Conservation (phyloP, 2,329 filamentous ascomycete genomes). For the Aspergillus fumigatus region DNA sequence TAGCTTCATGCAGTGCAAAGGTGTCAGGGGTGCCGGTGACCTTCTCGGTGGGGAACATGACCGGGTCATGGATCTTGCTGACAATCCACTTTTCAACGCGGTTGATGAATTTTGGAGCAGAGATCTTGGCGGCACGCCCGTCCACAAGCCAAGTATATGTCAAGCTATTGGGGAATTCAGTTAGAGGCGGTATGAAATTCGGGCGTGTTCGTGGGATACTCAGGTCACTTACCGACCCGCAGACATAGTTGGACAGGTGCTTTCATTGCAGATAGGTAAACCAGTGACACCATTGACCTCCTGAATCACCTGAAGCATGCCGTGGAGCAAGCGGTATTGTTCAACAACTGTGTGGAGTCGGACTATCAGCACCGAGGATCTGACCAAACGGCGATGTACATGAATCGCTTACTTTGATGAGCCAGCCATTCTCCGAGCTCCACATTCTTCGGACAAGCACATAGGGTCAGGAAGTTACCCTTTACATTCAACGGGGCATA, state of each 20-base stretch:
- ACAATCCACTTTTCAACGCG: slow-evolving; percentile 97
- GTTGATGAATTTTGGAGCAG: slow-evolving; percentile 88
- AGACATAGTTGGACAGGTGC: slow-evolving; percentile 85
- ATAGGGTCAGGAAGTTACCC: slow-evolving; percentile 95
- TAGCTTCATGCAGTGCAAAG: slow-evolving; percentile 51
- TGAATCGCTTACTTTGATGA: slow-evolving; percentile 68
- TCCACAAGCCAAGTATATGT: slow-evolving; percentile 96
- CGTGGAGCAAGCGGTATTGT: slow-evolving; percentile 83
- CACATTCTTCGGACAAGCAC: slow-evolving; percentile 86
- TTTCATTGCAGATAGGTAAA: slow-evolving; percentile 74
- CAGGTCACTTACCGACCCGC: slow-evolving; percentile 71
- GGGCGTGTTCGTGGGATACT: background rate
- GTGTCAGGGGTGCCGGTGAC: slow-evolving; percentile 56
- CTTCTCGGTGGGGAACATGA: slow-evolving; percentile 85
- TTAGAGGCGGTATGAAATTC: slow-evolving; percentile 10
- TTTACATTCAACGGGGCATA: slow-evolving; percentile 82
- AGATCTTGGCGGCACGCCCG: slow-evolving; percentile 82
- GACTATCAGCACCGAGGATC: slow-evolving; percentile 7
- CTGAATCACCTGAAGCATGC: slow-evolving; percentile 83
- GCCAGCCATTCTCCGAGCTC: slow-evolving; percentile 95
- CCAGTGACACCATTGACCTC: slow-evolving; percentile 75
- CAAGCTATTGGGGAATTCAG: slow-evolving; percentile 53
- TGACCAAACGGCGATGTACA: background rate
- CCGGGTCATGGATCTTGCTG: slow-evolving; percentile 85
- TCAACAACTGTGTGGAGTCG: slow-evolving; percentile 66